These are phyloP conservation scores for Chlorella sp. DNA, from an alignment of 139 green algal genomes.

Conservation along the genomic window DNA sequence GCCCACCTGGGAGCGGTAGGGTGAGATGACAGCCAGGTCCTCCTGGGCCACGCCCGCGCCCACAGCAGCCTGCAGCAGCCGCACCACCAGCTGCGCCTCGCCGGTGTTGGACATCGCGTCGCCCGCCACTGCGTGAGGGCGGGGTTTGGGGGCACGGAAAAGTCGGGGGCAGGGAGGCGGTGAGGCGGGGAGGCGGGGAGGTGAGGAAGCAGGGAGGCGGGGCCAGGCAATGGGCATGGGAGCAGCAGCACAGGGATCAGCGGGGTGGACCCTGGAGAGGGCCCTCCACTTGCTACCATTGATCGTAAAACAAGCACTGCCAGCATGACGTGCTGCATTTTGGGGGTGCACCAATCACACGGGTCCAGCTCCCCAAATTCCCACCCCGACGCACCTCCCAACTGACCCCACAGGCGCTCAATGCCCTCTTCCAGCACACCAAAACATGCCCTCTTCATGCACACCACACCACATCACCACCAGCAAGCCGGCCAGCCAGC, in stretches of 20 bases:
- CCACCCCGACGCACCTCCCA: background rate
- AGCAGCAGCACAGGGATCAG: background rate
- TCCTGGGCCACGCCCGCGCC: conserved; percentile 48
- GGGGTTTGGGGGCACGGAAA: background rate
- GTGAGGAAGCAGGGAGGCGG: background rate
- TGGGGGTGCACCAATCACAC: no score
- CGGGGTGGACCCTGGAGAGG: no score
- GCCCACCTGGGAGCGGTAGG: conserved; percentile 81
- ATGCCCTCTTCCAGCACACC: no score
- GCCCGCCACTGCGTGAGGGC: conserved; percentile 8
- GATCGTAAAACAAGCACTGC: no score
- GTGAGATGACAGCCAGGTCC: conserved; percentile 84
- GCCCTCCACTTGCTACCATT: no score
- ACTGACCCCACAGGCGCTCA: background rate
- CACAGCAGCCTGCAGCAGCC: conserved; percentile 63
- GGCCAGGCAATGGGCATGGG: background rate
- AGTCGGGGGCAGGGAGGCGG: background rate
- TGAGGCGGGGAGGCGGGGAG: no score
- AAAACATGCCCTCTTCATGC: background rate
- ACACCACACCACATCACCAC: background rate
- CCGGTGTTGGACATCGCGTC: conserved; percentile 67
- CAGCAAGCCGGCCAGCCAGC: background rate
- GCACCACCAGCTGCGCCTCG: conserved; percentile 68
- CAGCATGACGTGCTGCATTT: background rate
- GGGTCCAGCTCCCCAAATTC: no score